Conservation (phyloP, 345 rosid species). For the Orychophragmus violaceus region DNA sequence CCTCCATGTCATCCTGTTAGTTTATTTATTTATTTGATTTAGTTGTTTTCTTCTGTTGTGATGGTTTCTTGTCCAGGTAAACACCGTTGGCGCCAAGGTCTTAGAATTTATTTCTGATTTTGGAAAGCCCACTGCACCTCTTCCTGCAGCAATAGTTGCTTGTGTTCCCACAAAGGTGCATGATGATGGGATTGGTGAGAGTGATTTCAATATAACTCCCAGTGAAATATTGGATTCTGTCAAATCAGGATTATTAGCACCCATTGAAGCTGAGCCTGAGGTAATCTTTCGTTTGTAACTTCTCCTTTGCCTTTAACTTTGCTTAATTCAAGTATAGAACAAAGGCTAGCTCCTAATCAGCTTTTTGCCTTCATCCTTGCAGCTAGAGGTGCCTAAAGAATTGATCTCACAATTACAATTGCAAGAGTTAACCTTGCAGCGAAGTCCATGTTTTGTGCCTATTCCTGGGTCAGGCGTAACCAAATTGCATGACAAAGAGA, state of each 20-base stretch:
- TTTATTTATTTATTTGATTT: background rate
- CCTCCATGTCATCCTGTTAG: background rate
- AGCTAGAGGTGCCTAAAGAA: conserved; percentile 98
- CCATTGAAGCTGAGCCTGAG: conserved; percentile 99
- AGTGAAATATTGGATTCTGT: conserved; percentile 68
- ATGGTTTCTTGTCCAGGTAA: conserved; percentile 50
- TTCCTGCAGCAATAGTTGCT: conserved; percentile 97
- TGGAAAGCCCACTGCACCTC: conserved; percentile 85
- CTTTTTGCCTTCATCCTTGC: conserved; percentile 29
- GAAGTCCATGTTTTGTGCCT: conserved; percentile 60
- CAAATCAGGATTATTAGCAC: conserved; percentile 66
- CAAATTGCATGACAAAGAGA: conserved; percentile 72
- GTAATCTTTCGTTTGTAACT: conserved; percentile 32
- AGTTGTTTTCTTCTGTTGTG: background rate
- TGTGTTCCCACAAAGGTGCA: conserved; percentile 91
- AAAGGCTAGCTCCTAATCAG: conserved; percentile 16
- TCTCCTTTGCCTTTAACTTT: conserved; percentile 10
- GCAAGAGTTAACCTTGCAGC: conserved; percentile 58
- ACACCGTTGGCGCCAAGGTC: conserved; percentile 83
- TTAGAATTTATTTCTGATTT: conserved; percentile 89
- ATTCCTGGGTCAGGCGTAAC: conserved; percentile 40
- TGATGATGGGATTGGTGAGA: conserved; percentile 74
- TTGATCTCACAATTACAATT: conserved; percentile 62
- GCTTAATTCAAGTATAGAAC: background rate
- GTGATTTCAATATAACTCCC: conserved; percentile 73